These are phyloP conservation scores for Cicer judaicum DNA, from an alignment of 306 rosid species.

Conservation along the genomic window DNA sequence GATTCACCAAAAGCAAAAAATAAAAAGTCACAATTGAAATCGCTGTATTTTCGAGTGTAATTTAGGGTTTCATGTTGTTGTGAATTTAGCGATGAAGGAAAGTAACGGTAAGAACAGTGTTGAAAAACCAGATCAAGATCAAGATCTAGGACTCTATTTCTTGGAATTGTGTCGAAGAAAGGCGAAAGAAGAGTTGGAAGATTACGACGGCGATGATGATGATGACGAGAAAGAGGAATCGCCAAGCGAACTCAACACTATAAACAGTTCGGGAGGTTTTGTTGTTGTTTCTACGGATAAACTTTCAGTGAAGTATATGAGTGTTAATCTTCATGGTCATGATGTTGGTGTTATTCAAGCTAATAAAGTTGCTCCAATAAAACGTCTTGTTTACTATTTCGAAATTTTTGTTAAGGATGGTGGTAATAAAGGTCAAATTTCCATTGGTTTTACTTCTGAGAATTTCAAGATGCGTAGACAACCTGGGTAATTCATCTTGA, in stretches of 20 bases:
- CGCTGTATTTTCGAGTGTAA: no score
- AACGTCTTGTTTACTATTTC: conserved; percentile 81
- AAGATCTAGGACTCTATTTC: conserved; percentile 73
- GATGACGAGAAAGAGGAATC: conserved; percentile 62
- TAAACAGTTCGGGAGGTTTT: conserved; percentile 96
- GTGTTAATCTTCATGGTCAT: conserved; percentile 81
- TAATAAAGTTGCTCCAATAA: conserved; percentile 77
- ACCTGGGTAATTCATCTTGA: conserved; percentile 66
- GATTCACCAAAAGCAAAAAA: no score
- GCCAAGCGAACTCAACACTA: conserved; percentile 87
- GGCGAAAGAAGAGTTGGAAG: conserved; percentile 52
- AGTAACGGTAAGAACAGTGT: conserved; percentile 40
- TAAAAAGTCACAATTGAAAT: no score
- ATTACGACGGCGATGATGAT: conserved; percentile 41
- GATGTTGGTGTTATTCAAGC: conserved; percentile 97
- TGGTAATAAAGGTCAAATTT: conserved; percentile 84
- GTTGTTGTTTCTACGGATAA: conserved; percentile 77
- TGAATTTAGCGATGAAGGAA: conserved; percentile 22
- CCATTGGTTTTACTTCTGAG: conserved; percentile 88
- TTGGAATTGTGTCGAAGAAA: conserved; percentile 62
- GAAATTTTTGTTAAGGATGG: conserved; percentile 92
- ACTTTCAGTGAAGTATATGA: conserved; percentile 80
- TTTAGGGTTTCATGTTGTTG: not conserved
- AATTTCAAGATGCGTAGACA: conserved; percentile 95
- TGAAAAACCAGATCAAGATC: conserved; percentile 29